Conservation (phyloP, 2,329 filamentous ascomycete species). For the Xylariaceae sp. region DNA sequence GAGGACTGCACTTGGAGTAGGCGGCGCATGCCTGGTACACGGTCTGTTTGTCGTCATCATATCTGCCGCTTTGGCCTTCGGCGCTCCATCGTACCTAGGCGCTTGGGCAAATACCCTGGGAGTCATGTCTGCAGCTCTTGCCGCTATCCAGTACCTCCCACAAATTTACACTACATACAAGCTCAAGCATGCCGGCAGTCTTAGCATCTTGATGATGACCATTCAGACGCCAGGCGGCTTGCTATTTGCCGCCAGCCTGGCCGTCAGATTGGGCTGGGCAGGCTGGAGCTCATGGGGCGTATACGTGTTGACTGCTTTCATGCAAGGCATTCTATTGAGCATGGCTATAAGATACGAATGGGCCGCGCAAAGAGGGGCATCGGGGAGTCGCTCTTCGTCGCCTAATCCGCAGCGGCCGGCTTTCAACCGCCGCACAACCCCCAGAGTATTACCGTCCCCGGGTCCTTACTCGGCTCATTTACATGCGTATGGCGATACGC, state of each 20-base stretch:
- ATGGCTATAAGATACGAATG: slow-evolving; percentile 78
- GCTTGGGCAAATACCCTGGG: slow-evolving; percentile 85
- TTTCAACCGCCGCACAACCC: slow-evolving; percentile 32
- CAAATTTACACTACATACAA: slow-evolving; percentile 91
- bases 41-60: slow-evolving; percentile 67
- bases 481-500: slow-evolving; percentile 33
- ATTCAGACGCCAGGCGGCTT: slow-evolving; percentile 94
- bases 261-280: slow-evolving; percentile 68
- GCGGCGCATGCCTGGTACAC: slow-evolving; percentile 68
- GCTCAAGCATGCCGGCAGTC: slow-evolving; percentile 79
- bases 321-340: slow-evolving; percentile 76
- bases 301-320: slow-evolving; percentile 76
- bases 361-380: slow-evolving; percentile 19
- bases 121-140: slow-evolving; percentile 70
- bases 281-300: slow-evolving; percentile 98
- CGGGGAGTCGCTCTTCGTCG: slow-evolving; percentile 19
- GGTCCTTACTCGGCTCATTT: slow-evolving; percentile 33
- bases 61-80: slow-evolving; percentile 63
- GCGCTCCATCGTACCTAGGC: slow-evolving; percentile 60
- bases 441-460: slow-evolving; percentile 30
- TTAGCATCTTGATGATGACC: slow-evolving; percentile 97
- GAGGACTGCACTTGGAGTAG: slow-evolving; percentile 74
- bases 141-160: slow-evolving; percentile 86
- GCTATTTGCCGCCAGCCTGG: slow-evolving; percentile 82
- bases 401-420: slow-evolving; percentile 24